These are phyloP conservation scores for Cladosporium sp. DNA, from an alignment of 2,329 filamentous ascomycete genomes.

Conservation along the genomic window DNA sequence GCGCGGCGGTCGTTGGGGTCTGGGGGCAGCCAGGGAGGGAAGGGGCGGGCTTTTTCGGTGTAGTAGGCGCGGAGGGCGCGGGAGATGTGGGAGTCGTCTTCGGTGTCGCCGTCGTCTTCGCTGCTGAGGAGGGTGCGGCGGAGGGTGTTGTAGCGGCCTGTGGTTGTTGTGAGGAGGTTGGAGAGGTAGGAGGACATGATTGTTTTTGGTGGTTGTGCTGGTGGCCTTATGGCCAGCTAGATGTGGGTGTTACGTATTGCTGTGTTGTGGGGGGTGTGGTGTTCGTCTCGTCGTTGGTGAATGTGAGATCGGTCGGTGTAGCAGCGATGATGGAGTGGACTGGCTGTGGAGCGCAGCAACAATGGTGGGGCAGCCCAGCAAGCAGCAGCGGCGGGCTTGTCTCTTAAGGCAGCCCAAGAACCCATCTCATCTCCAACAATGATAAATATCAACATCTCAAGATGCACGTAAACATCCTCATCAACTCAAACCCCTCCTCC, in stretches of 20 bases:
- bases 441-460: neutral
- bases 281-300: neutral
- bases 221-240: neutral
- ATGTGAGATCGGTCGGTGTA: neutral
- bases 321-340: neutral
- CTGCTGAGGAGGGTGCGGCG: constrained; percentile 66
- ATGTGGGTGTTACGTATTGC: neutral
- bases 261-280: neutral
- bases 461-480: too few relatives aligned
- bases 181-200: constrained; percentile 80
- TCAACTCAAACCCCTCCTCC: neutral
- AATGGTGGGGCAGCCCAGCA: neutral
- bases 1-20: constrained; percentile 74
- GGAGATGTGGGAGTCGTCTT: constrained; percentile 93
- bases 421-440: neutral
- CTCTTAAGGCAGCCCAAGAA: neutral
- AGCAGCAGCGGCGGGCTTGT: neutral
- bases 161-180: constrained; percentile 62
- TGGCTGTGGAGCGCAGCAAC: neutral
- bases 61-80: constrained; percentile 93
- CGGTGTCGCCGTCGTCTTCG: constrained; percentile 55
- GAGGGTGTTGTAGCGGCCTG: constrained; percentile 58
- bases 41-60: constrained; percentile 76
- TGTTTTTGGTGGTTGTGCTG: constrained; percentile 22
- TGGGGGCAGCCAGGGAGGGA: constrained; percentile 84